A percentile compares a stretch with the other conserved stretches of the same genome.
Conservation (phyloP, 1,284 basidiomycete species). For the Xerocomus minutiporus region DNA sequence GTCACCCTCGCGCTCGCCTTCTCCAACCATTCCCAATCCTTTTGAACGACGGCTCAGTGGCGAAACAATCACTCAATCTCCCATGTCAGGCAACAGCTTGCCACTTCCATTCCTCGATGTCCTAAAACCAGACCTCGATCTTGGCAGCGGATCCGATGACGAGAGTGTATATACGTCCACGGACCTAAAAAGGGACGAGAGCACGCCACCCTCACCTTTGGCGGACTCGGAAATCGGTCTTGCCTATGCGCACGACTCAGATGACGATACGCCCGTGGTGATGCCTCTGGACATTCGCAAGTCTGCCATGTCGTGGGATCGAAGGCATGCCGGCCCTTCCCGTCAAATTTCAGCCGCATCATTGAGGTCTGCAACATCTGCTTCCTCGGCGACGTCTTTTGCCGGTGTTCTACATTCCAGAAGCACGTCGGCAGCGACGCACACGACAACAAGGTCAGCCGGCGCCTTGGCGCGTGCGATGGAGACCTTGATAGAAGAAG, state of each 20-base stretch:
- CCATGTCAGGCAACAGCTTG: slow-evolving; percentile 17
- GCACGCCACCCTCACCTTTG: slow-evolving; percentile 40
- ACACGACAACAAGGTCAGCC: slow-evolving; percentile 24
- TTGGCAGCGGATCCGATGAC: slow-evolving; percentile 30
- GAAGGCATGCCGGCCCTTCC: slow-evolving; percentile 12
- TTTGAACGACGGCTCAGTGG: slow-evolving; percentile 33
- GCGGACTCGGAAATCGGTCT: slow-evolving; percentile 41
- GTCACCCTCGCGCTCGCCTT: slow-evolving; percentile 36
- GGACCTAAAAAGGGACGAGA: slow-evolving; percentile 19
- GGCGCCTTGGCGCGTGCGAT: slow-evolving; percentile 44
- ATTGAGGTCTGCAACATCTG: slow-evolving; percentile 18
- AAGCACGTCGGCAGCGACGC: slow-evolving; percentile 30
- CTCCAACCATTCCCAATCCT: slow-evolving; percentile 32
- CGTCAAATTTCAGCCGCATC: slow-evolving; percentile 28
- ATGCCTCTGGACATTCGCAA: slow-evolving; percentile 31
- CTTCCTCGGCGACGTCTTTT: slow-evolving; percentile 22
- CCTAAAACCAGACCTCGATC: slow-evolving; percentile 30
- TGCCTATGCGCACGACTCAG: slow-evolving; percentile 50
- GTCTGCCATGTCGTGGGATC: slow-evolving; percentile 24
- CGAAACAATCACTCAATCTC: slow-evolving; percentile 31
- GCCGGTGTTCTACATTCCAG: slow-evolving; percentile 20
- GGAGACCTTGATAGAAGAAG: slow-evolving; percentile 49
- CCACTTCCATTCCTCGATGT: slow-evolving; percentile 44
- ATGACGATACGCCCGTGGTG: slow-evolving; percentile 38
- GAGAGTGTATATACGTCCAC: slow-evolving; percentile 33